Conservation (phyloP, 345 rosid genomes). For the Brassica carinata region DNA sequence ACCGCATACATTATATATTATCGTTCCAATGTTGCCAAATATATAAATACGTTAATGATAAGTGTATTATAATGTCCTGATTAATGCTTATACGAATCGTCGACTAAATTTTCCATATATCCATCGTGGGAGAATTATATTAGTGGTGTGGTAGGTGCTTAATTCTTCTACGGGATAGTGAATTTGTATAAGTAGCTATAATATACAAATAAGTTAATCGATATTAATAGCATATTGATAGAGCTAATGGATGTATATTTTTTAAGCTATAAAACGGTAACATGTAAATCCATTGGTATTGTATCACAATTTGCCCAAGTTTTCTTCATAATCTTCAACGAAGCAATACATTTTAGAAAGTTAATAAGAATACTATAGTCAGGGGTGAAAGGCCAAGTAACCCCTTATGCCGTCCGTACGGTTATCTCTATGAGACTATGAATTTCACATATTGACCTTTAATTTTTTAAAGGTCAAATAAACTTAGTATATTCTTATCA, state of each 20-base stretch:
- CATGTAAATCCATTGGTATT: background rate
- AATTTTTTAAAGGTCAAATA: background rate
- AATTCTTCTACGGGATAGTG: background rate
- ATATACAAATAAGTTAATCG: background rate
- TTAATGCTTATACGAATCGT: background rate
- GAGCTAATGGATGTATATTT: background rate
- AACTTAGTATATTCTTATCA: background rate
- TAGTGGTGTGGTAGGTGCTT: background rate
- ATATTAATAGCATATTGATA: background rate
- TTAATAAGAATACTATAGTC: background rate
- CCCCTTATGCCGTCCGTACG: slow-evolving; percentile 14
- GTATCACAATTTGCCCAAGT: background rate
- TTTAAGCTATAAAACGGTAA: background rate
- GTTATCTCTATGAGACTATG: background rate
- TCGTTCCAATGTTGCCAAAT: background rate
- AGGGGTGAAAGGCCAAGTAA: background rate
- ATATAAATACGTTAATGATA: background rate
- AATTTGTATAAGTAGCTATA: background rate
- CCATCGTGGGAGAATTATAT: slow-evolving; percentile 1
- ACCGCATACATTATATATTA: background rate
- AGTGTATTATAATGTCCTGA: background rate
- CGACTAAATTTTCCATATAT: background rate
- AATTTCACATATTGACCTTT: background rate
- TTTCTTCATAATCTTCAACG: background rate
- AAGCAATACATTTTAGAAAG: background rate